phyloP scores from a whole-genome alignment of 2,329 filamentous ascomycete species.

The Exophiala xenobiotica region DNA sequence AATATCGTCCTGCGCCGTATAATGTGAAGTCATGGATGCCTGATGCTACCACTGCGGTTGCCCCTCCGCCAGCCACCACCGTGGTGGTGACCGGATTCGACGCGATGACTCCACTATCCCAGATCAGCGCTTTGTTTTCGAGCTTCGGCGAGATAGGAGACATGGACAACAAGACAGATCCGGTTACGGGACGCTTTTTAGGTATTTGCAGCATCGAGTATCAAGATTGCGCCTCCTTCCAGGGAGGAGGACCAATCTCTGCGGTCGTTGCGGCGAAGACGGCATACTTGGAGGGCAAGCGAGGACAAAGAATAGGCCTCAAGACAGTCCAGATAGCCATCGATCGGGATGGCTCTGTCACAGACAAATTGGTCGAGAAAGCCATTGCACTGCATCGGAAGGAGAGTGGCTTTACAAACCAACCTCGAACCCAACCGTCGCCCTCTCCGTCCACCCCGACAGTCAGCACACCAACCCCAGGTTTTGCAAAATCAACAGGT shows the following conservation, averaged over 20 bases:
- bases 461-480: conserved; percentile 34
- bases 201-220: conserved; percentile 92
- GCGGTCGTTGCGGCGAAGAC: conserved; percentile 79
- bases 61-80: conserved; percentile 83
- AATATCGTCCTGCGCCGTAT: conserved; percentile 75
- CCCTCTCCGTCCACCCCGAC: conserved; percentile 28
- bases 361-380: conserved; percentile 72
- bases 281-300: conserved; percentile 70
- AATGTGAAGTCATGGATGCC: conserved; percentile 77
- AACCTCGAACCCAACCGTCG: conserved; percentile 26
- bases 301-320: conserved; percentile 76
- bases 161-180: conserved; percentile 92
- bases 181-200: conserved; percentile 87
- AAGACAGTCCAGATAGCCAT: conserved; percentile 78
- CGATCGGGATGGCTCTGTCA: conserved; percentile 83
- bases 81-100: conserved; percentile 97
- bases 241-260: conserved; percentile 55
- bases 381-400: conserved; percentile 67
- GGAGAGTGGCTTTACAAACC: conserved; percentile 43
- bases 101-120: conserved; percentile 57
- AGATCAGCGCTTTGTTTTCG: conserved; percentile 73
- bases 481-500: conserved; percentile 52
- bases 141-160: conserved; percentile 84
- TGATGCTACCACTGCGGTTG: conserved; percentile 73
- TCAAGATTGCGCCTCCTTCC: conserved; percentile 63